Evolutionary conservation across 257 asterid genomes (phyloP).

Genomic region (Coffea eugenioides): DNA sequence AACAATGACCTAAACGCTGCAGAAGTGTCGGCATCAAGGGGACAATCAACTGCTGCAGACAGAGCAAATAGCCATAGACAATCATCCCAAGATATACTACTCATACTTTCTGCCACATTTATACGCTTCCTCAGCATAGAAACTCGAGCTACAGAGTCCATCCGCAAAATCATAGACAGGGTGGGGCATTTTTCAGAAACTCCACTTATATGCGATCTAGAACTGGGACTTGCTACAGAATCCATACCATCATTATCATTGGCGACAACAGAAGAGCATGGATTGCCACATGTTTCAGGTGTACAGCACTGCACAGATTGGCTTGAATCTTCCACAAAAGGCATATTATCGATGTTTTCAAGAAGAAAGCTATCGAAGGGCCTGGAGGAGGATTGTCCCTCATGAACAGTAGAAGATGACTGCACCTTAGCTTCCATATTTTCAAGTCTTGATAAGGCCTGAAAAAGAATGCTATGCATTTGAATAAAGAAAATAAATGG

Average conservation of each 20-base stretch:
- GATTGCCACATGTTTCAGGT: background rate
- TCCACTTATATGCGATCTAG: constrained; percentile 14
- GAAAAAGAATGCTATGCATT: constrained; percentile 16
- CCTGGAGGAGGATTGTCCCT: constrained; percentile 18
- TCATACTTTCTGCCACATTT: constrained; percentile 40
- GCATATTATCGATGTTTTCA: constrained; percentile 1
- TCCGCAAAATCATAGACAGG: constrained; percentile 50
- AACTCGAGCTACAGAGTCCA: constrained; percentile 74
- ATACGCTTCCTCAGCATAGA: constrained; percentile 60
- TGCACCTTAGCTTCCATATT: constrained; percentile 25
- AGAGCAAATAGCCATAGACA: constrained; percentile 78
- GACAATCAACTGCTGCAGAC: constrained; percentile 74
- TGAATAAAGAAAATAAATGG: background rate
- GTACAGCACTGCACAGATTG: background rate
- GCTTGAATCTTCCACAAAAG: constrained; percentile 5
- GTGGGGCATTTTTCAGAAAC: constrained; percentile 40
- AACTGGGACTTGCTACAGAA: constrained; percentile 19
- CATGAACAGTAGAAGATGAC: constrained; percentile 3
- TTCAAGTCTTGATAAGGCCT: constrained; percentile 58
- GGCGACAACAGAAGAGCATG: background rate
- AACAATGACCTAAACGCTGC: constrained; percentile 82
- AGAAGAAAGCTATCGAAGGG: background rate
- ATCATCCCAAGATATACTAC: constrained; percentile 39
- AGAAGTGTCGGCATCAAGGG: constrained; percentile 68
- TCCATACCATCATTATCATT: constrained; percentile 13